These are phyloP conservation scores for Globisporangium nagaii DNA, from an alignment of 352 stramenopile genomes.

Conservation along the genomic window DNA sequence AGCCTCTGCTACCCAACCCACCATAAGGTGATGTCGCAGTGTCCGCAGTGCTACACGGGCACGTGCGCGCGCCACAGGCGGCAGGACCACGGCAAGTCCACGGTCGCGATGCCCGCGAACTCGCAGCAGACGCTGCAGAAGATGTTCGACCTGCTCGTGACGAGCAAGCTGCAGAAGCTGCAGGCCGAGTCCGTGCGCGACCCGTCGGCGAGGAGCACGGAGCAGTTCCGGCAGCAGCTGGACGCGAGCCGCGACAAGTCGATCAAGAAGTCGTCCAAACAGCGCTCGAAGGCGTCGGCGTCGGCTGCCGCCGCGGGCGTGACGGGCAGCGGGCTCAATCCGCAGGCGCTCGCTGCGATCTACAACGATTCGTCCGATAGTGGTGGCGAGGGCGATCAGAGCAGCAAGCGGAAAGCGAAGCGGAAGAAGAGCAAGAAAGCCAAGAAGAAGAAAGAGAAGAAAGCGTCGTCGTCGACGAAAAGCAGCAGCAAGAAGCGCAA, in stretches of 20 bases:
- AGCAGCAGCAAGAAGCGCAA: conserved; percentile 13
- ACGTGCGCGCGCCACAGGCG: conserved; percentile 55
- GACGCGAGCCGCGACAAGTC: conserved; percentile 62
- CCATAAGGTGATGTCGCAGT: conserved; percentile 44
- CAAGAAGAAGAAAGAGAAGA: conserved; percentile 44
- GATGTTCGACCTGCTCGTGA: conserved; percentile 73
- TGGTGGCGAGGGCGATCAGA: conserved; percentile 22
- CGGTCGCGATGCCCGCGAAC: conserved; percentile 32
- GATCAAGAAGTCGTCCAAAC: conserved; percentile 48
- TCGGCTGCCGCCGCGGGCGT: conserved; percentile 2
- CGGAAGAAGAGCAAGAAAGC: conserved; percentile 8
- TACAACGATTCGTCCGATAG: conserved; percentile 30
- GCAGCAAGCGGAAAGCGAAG: conserved; percentile 2
- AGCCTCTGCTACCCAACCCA: no score
- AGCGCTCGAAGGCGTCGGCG: conserved; percentile 17
- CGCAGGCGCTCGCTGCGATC: conserved; percentile 64
- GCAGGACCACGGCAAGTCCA: conserved; percentile 64
- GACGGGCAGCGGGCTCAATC: conserved; percentile 51
- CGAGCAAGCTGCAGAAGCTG: conserved; percentile 65
- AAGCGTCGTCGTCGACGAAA: conserved; percentile 15
- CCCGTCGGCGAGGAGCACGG: conserved; percentile 26
- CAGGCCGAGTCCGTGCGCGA: conserved; percentile 48
- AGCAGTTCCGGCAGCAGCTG: conserved; percentile 56
- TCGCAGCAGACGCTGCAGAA: conserved; percentile 64
- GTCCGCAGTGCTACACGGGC: conserved; percentile 76